Evolutionary conservation across 73 alveolate genomes (phyloP).

Genomic region (Uronychia setigera): DNA sequence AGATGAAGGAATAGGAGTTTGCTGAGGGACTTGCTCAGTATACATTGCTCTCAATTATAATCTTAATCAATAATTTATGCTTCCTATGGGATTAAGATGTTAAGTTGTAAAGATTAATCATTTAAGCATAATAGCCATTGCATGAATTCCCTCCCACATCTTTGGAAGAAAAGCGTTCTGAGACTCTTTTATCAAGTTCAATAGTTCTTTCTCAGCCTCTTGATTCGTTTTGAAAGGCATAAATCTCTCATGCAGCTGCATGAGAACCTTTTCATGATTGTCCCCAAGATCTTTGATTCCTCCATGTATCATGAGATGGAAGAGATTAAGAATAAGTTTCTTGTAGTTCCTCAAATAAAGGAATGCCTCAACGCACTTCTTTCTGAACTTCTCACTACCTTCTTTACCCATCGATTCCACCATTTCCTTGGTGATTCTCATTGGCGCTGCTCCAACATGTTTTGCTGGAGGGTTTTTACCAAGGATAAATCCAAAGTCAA

Average conservation of each 20-base stretch:
- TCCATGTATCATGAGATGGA: slow-evolving; percentile 93
- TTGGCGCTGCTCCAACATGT: slow-evolving; percentile 97
- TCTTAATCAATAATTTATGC: no score
- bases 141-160: slow-evolving; percentile 95
- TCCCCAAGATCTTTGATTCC: slow-evolving; percentile 83
- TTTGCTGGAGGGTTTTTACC: slow-evolving; percentile 97
- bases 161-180: slow-evolving; percentile 94
- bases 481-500: slow-evolving; percentile 98
- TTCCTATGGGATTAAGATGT: no score
- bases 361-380: slow-evolving; percentile 94
- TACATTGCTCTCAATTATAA: no score
- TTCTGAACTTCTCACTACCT: slow-evolving; percentile 79
- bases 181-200: slow-evolving; percentile 81
- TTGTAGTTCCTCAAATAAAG: slow-evolving; percentile 90
- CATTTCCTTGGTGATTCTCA: slow-evolving; percentile 97
- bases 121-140: no score
- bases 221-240: slow-evolving; percentile 80
- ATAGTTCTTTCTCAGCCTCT: slow-evolving; percentile 88
- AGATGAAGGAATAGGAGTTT: no score
- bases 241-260: slow-evolving; percentile 87
- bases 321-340: slow-evolving; percentile 88
- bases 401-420: slow-evolving; percentile 98
- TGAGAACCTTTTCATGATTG: slow-evolving; percentile 79
- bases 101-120: no score
- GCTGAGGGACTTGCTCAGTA: no score